These are phyloP conservation scores for Skeletonema grethae DNA, from an alignment of 108 stramenopile genomes.

Conservation along the genomic window DNA sequence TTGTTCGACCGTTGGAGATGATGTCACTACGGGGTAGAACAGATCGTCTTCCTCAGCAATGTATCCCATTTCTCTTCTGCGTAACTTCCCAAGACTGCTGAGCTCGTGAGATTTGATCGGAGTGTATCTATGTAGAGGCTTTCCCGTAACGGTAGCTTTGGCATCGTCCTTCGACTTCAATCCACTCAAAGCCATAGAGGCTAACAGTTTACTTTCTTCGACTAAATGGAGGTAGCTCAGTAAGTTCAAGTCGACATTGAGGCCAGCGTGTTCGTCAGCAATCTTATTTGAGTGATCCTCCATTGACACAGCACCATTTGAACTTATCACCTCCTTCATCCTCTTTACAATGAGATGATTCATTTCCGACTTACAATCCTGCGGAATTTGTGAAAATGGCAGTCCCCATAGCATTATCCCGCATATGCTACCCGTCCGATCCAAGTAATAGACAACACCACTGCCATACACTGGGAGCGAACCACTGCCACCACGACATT, in stretches of 20 bases:
- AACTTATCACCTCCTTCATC: constrained; percentile 59
- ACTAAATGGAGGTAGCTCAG: constrained; percentile 61
- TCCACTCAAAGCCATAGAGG: constrained; percentile 53
- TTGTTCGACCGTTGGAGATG: neutral
- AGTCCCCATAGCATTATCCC: constrained; percentile 89
- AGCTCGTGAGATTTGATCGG: constrained; percentile 57
- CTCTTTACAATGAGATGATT: constrained; percentile 60
- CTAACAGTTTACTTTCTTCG: constrained; percentile 65
- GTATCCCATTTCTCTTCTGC: constrained; percentile 57
- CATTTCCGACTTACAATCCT: constrained; percentile 33
- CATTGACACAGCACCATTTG: constrained; percentile 69
- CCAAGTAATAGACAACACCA: constrained; percentile 82
- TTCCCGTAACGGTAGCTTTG: constrained; percentile 10
- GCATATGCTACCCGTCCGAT: constrained; percentile 67
- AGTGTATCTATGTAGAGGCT: constrained; percentile 77
- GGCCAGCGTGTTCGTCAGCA: constrained; percentile 14
- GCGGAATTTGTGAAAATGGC: constrained; percentile 55
- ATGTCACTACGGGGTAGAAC: constrained; percentile 50
- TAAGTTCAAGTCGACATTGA: constrained; percentile 42
- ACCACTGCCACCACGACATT: constrained; percentile 10
- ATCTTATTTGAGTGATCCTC: constrained; percentile 55
- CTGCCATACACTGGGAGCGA: constrained; percentile 69
- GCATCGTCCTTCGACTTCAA: constrained; percentile 9
- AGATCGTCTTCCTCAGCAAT: constrained; percentile 71
- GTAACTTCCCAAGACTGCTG: constrained; percentile 58